Base-by-base conservation (phyloP, 768 basidiomycete genomes). In the Steccherinum ochraceum region DNA sequence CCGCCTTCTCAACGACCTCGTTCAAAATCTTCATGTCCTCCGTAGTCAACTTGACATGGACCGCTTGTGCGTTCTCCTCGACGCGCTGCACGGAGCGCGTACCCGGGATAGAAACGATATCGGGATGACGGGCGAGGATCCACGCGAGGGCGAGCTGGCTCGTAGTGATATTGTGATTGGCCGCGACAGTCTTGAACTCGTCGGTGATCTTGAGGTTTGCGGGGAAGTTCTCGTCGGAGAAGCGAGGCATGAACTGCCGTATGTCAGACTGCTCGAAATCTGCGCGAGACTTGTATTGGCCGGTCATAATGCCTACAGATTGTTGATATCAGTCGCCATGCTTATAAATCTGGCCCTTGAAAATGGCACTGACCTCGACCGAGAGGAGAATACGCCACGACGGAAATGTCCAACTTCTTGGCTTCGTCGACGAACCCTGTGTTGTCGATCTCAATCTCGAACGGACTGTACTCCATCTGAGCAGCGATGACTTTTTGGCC, bases 361-460 rank as follows among this genome's bases (percentile, higher is more conserved):
- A 27, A 41, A 56, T 63, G 64, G 20, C 68, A 52, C 16, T 70
- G 45, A 0, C 70, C 69, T 4, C 68, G 53, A 4, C 68, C 67
- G 42, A 69, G 53, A 4, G 70, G 70, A 24, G 60, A 59, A 44
- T 69, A 70, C 11, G 67, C 65, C n/a, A 71, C 56, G 51, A 70
- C 52, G 18, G 62, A 53, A 27, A 69, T 57, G n/a, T 67, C 69
- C 23, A 70, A 59, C 54, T 70, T 68, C 13, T 62, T 52, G 5
- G 61, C 60, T 10, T 66, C 63, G 3, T 53, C 24, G 45, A 67
- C 56, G 3, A 69, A 45, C 19, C 48, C 47, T 48, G 61, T 54
- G 47, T 58, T 45, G 51, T 68, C 68, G 53, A 67, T 58, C 24
- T 67, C 63, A 24, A 68, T 57, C 16, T 53, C 53, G 56, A 65